These are phyloP conservation scores for Paramecium biaurelia DNA, from an alignment of 73 alveolate species.

Conservation along the genomic window DNA sequence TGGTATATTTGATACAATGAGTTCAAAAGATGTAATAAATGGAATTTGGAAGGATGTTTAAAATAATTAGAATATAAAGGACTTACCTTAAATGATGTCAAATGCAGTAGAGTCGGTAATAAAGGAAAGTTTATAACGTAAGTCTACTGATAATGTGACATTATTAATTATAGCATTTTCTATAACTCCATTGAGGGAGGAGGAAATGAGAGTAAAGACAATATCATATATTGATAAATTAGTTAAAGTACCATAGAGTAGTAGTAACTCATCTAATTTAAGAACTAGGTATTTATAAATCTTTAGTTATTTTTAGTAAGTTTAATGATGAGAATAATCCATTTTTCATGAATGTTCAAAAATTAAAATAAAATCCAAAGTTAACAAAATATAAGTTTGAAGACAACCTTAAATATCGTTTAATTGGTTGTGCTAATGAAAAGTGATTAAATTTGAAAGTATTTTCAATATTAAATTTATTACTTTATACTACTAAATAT, in stretches of 20 bases:
- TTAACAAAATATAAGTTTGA: neutral
- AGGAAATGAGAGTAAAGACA: neutral
- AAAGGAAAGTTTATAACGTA: slow-evolving; percentile 82
- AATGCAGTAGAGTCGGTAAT: slow-evolving; percentile 90
- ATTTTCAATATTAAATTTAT: neutral
- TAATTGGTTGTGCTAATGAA: neutral
- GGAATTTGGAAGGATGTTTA: slow-evolving; percentile 65
- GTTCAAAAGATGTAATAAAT: slow-evolving; percentile 87
- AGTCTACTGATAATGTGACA: slow-evolving; percentile 95
- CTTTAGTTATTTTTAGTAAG: neutral
- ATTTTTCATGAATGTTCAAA: neutral
- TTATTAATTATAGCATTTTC: slow-evolving; percentile 85
- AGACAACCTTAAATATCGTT: neutral
- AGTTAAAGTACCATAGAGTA: neutral
- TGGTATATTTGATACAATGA: slow-evolving; percentile 96
- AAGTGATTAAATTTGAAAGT: neutral
- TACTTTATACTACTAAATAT: too few species aligned
- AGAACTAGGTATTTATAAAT: neutral
- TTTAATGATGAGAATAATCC: slow-evolving; percentile 5
- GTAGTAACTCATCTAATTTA: neutral
- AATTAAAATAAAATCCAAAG: neutral
- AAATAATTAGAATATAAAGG: neutral
- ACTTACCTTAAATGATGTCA: slow-evolving; percentile 83
- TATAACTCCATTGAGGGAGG: neutral
- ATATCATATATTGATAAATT: neutral